Evolutionary conservation across 768 basidiomycete species (phyloP).

Genomic region (Lactarius indigo): DNA sequence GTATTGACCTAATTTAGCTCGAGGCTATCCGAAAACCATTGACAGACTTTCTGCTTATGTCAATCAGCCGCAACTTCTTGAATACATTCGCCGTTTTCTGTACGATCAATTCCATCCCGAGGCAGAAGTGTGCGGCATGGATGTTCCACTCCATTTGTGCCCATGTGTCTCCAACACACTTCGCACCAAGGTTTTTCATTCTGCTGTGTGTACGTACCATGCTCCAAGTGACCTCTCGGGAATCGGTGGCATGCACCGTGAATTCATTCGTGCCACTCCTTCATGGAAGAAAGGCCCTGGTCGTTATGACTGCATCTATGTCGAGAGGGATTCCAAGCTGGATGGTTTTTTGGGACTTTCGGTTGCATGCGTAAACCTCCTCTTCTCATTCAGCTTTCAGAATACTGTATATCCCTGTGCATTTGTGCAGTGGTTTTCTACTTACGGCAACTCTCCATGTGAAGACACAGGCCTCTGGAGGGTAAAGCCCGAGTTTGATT

Average conservation of each 20-base stretch:
- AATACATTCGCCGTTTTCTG: background rate
- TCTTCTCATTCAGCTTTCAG: background rate
- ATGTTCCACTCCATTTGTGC: no score
- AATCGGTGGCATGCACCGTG: background rate
- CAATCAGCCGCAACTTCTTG: background rate
- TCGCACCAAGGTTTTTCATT: background rate
- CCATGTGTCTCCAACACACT: no score
- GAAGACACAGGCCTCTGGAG: background rate
- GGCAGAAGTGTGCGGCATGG: no score
- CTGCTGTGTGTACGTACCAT: background rate
- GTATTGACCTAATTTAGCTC: no score
- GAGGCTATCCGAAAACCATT: no score
- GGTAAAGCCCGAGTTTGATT: background rate
- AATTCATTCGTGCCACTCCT: background rate
- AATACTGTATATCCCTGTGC: background rate
- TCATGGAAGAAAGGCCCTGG: background rate
- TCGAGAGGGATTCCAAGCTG: background rate
- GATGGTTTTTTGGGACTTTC: background rate
- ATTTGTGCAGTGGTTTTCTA: background rate
- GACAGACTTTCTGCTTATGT: background rate
- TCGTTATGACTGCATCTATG: background rate
- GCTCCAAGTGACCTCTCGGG: constrained; percentile 4
- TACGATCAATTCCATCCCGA: background rate
- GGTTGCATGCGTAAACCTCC: background rate
- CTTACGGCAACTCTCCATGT: background rate